Conservation (phyloP, 257 asterid species). For the Primulina eburnea region DNA sequence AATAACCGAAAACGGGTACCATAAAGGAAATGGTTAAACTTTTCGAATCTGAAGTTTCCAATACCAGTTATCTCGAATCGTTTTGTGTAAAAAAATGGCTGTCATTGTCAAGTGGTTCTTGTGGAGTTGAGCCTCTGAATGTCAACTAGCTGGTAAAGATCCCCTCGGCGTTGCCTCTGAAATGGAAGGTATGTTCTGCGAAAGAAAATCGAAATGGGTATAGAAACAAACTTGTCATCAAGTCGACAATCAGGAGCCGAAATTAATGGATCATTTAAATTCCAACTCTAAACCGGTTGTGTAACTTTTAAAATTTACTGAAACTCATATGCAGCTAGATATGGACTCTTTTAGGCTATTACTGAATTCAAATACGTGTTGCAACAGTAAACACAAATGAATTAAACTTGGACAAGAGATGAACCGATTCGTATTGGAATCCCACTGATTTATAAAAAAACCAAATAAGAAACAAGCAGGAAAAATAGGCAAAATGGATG, state of each 20-base stretch:
- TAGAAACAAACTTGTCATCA: not conserved
- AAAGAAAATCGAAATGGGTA: conserved; percentile 2
- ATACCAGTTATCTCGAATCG: conserved; percentile 16
- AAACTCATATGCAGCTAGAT: not conserved
- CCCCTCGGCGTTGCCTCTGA: conserved; percentile 79
- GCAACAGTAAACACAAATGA: not conserved
- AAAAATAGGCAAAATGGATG: not conserved
- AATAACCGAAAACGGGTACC: not conserved
- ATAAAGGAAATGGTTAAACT: not conserved
- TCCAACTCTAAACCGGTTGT: not conserved
- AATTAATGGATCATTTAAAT: not conserved
- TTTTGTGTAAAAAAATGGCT: not conserved
- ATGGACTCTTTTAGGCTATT: not conserved
- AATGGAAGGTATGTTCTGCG: conserved; percentile 73
- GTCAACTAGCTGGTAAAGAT: conserved; percentile 82
- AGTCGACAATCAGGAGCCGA: not conserved
- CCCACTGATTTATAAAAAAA: not conserved
- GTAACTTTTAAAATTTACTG: not conserved
- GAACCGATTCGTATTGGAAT: not conserved
- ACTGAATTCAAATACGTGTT: not conserved
- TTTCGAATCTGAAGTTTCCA: conserved; percentile 9
- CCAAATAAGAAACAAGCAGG: not conserved
- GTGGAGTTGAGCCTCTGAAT: conserved; percentile 51
- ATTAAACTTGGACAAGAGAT: not conserved
- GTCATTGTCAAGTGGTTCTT: conserved; percentile 21